Evolutionary conservation across 2,329 filamentous ascomycete genomes (phyloP).

Genomic region (Aspergillus eucalypticola): DNA sequence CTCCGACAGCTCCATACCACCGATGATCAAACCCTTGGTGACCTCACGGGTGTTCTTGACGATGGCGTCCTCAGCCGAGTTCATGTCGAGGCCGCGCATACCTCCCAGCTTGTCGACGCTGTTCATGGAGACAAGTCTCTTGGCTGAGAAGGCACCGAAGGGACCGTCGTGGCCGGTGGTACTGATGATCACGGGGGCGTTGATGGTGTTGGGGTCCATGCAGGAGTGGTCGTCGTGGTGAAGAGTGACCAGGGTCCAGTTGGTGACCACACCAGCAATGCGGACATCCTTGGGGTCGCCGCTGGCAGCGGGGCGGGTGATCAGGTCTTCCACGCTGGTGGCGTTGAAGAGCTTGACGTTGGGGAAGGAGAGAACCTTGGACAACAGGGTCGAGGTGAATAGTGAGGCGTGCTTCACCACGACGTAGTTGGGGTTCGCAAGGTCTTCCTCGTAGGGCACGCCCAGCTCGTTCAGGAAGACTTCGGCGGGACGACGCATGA

Average conservation of each 20-base stretch:
- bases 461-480: constrained; percentile 78
- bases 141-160: constrained; percentile 87
- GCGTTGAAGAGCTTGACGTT: constrained; percentile 98
- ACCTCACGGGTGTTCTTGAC: constrained; percentile 90
- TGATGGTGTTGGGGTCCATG: constrained; percentile 98
- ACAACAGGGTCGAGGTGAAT: constrained; percentile 85
- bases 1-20: constrained; percentile 90
- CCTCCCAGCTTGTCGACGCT: constrained; percentile 79
- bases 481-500: constrained; percentile 91
- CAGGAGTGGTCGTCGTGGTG: constrained; percentile 87
- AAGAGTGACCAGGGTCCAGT: constrained; percentile 90
- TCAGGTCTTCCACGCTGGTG: constrained; percentile 86
- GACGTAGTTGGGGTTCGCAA: constrained; percentile 81
- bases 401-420: constrained; percentile 92
- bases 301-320: constrained; percentile 67
- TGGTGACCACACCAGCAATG: constrained; percentile 87
- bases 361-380: constrained; percentile 77
- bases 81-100: constrained; percentile 94
- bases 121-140: constrained; percentile 87
- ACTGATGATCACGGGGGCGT: constrained; percentile 81
- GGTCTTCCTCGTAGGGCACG: constrained; percentile 84
- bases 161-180: constrained; percentile 91
- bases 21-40: constrained; percentile 84
- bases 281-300: constrained; percentile 58
- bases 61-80: constrained; percentile 85